Evolutionary conservation across 2,329 filamentous ascomycete genomes (phyloP).

Genomic region (Aspergillus brunneoviolaceus): DNA sequence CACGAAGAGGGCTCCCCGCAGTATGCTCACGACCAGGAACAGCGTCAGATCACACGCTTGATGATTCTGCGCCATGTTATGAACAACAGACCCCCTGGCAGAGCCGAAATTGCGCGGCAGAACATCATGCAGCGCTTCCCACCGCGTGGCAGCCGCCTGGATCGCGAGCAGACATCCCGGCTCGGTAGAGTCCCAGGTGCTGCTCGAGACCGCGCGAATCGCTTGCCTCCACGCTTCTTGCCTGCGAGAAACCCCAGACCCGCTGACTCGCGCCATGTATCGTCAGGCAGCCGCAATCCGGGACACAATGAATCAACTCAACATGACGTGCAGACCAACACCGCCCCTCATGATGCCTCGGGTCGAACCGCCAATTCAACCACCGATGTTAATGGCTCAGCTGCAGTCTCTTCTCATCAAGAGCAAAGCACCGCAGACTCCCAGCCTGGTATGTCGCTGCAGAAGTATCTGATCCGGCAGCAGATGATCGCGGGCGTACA

Average conservation of each 20-base stretch:
- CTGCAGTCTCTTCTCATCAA: not conserved
- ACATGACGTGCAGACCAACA: not conserved
- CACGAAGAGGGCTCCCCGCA: not conserved
- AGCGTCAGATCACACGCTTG: not conserved
- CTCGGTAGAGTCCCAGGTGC: too few species aligned
- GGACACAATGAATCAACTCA: not conserved
- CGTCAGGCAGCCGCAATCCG: not conserved
- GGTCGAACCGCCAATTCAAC: not conserved
- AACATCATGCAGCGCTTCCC: not conserved
- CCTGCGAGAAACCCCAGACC: not conserved
- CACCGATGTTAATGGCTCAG: not conserved
- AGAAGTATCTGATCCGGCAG: conserved; percentile 29
- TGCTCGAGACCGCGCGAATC: too few species aligned
- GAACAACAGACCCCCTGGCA: not conserved
- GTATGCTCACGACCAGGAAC: not conserved
- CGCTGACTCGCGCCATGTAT: not conserved
- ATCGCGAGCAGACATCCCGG: not conserved
- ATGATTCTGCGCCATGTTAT: not conserved
- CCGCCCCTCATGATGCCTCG: not conserved
- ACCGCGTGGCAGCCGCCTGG: not conserved
- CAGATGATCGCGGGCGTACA: conserved; percentile 31
- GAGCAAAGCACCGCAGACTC: not conserved
- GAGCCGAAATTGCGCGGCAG: not conserved
- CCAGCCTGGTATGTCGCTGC: conserved; percentile 10
- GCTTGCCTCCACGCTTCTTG: too few species aligned